These are phyloP conservation scores for Flagelloscypha sp. DNA, from an alignment of 768 basidiomycete genomes.

Conservation along the genomic window DNA sequence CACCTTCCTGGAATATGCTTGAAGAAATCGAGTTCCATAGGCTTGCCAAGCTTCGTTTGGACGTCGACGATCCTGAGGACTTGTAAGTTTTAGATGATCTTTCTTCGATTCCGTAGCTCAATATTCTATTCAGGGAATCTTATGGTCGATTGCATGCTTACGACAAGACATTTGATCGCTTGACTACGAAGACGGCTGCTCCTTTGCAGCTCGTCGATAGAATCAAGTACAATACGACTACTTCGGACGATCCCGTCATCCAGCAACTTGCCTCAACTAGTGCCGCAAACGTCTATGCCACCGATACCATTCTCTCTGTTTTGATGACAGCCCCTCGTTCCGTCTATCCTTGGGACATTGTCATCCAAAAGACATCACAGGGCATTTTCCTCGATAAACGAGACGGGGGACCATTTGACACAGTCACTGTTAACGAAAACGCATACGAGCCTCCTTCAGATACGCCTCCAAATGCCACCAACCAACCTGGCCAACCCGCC, in stretches of 20 bases:
- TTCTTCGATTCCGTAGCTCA: slow-evolving; percentile 5
- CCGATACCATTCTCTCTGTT: slow-evolving; percentile 89
- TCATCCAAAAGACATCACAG: slow-evolving; percentile 88
- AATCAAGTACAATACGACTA: slow-evolving; percentile 95
- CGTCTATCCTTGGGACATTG: slow-evolving; percentile 98
- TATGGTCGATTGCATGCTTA: slow-evolving; percentile 90
- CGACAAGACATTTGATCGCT: slow-evolving; percentile 90
- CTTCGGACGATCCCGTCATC: slow-evolving; percentile 96
- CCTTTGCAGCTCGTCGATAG: slow-evolving; percentile 90
- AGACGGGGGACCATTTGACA: slow-evolving; percentile 94
- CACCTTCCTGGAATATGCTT: slow-evolving; percentile 86
- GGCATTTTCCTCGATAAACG: slow-evolving; percentile 96
- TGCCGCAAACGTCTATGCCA: slow-evolving; percentile 83
- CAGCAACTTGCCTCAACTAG: slow-evolving; percentile 80
- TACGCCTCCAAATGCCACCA: slow-evolving; percentile 68
- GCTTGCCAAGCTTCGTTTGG: slow-evolving; percentile 83
- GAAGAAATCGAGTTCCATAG: slow-evolving; percentile 98
- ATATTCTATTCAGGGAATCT: slow-evolving; percentile 45
- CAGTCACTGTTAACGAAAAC: slow-evolving; percentile 97
- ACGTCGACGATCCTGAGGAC: slow-evolving; percentile 87
- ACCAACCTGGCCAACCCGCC: slow-evolving; percentile 56
- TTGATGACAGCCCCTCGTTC: slow-evolving; percentile 95
- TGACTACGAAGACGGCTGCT: slow-evolving; percentile 88
- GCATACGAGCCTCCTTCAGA: slow-evolving; percentile 90
- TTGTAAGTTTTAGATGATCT: slow-evolving; percentile 45